Conservation (phyloP, 2,329 filamentous ascomycete genomes). For the Leptographium wingfieldii region DNA sequence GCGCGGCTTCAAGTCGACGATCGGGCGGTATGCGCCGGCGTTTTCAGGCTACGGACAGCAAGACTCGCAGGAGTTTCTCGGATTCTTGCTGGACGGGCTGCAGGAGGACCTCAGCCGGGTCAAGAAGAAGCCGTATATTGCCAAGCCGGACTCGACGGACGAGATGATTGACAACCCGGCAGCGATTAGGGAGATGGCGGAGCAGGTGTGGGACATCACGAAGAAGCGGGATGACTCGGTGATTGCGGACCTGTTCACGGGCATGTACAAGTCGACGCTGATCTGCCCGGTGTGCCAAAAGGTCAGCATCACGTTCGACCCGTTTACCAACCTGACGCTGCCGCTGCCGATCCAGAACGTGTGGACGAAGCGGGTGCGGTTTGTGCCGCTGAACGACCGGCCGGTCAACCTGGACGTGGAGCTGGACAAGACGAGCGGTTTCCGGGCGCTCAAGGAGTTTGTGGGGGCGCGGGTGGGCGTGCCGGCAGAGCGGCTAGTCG, state of each 20-base stretch:
- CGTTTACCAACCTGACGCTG: conserved; percentile 87
- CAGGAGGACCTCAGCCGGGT: conserved; percentile 94
- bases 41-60: conserved; percentile 95
- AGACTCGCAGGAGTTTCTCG: conserved; percentile 93
- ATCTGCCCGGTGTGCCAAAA: conserved; percentile 85
- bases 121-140: conserved; percentile 90
- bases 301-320: conserved; percentile 97
- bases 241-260: conserved; percentile 88
- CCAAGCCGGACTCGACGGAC: conserved; percentile 95
- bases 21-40: conserved; percentile 68
- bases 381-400: conserved; percentile 59
- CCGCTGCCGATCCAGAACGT: conserved; percentile 79
- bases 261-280: conserved; percentile 96
- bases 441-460: conserved; percentile 56
- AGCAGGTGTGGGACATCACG: conserved; percentile 84
- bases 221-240: conserved; percentile 88
- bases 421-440: conserved; percentile 60
- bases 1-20: conserved; percentile 65
- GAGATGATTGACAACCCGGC: conserved; percentile 78
- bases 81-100: conserved; percentile 84
- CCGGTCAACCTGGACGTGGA: conserved; percentile 68
- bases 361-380: conserved; percentile 64
- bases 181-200: conserved; percentile 72
- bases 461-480: conserved; percentile 57
- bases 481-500: conserved; percentile 54